Evolutionary conservation across 106 monocot species (phyloP), one percentile per base, ranked within the genome.

Genomic region (Dendrobium catenatum): DNA sequence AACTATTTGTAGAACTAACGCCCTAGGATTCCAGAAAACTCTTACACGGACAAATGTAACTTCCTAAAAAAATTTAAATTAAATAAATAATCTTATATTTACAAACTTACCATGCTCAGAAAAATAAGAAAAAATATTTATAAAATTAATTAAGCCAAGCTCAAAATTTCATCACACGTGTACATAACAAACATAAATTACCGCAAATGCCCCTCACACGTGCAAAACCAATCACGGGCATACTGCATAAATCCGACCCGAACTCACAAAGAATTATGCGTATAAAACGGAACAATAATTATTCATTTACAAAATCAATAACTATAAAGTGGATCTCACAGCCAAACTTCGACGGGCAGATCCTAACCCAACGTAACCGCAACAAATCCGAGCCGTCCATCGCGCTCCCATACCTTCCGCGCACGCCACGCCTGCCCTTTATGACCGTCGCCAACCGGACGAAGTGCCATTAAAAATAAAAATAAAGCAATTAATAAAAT

Each of bases 331-430:
- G 22, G n/a, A 61, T 22, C 61, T n/a, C 61, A 4, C 61, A 61
- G 19, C n/a, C 61, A 22, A 22, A 22, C 0, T 22, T 22, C 22
- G 61, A 61, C 61, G 61, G 61, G 5, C 61, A 61, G 61, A 61
- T 61, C 61, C 61, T 61, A 22, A 19, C 61, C 61, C 27, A 70
- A 70, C 27, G 33, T 43, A 19, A 43, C 7, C 70, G 31, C 74
- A 43, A 74, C 3, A 44, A 70, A 48, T 76, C 8, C 22, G 26
- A 76, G 20, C 76, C 76, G 76, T 76, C 76, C 24, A 76, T 76
- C 76, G 5, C 48, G 26, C 9, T 11, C 9, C 13, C 16, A 5
- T 7, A 24, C 76, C 26, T 48, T 11, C 76, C 47, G 22, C 76
- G 46, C 76, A 49, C 18, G 76, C 76, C 76, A 76, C 76, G 76